Evolutionary conservation across 306 rosid genomes (phyloP).

Genomic region (Ammopiptanthus mongolicus): DNA sequence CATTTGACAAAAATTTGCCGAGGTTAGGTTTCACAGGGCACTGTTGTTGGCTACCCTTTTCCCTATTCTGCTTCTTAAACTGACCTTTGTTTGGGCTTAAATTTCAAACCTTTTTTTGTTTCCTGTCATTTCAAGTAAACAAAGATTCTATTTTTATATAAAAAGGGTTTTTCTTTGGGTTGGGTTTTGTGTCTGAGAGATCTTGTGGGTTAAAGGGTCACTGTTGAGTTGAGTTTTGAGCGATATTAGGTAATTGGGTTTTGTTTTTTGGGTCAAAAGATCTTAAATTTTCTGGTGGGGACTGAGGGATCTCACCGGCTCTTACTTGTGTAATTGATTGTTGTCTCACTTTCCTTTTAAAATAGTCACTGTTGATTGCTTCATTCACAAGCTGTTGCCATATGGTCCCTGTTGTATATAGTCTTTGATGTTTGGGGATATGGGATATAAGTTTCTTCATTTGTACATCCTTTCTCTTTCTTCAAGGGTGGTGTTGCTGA

Average conservation of each 20-base stretch:
- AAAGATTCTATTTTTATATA: constrained; percentile 20
- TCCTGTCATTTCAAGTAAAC: constrained; percentile 13
- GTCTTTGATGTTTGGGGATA: constrained; percentile 39
- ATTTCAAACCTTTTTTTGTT: constrained; percentile 30
- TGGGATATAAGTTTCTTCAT: constrained; percentile 36
- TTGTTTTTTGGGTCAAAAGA: constrained; percentile 38
- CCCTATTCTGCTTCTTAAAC: constrained; percentile 9
- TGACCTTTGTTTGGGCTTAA: constrained; percentile 7
- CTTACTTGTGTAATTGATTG: constrained; percentile 32
- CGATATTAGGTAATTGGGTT: constrained; percentile 18
- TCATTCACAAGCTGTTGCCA: constrained; percentile 52
- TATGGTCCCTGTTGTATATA: constrained; percentile 35
- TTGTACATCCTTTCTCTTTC: constrained; percentile 30
- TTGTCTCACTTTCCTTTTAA: constrained; percentile 34
- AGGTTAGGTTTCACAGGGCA: constrained; percentile 33
- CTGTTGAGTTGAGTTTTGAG: constrained; percentile 18
- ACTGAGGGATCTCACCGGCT: constrained; percentile 39
- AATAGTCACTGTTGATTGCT: constrained; percentile 46
- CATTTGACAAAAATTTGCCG: constrained; percentile 33
- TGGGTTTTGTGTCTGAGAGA: no score
- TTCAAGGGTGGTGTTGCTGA: constrained; percentile 9
- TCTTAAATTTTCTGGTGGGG: constrained; percentile 43
- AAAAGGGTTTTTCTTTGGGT: neutral
- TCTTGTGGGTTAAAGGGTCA: constrained; percentile 3
- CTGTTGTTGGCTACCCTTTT: constrained; percentile 22